phyloP scores from a whole-genome alignment of 1,284 basidiomycete genomes.

The Malassezia brasiliensis region DNA sequence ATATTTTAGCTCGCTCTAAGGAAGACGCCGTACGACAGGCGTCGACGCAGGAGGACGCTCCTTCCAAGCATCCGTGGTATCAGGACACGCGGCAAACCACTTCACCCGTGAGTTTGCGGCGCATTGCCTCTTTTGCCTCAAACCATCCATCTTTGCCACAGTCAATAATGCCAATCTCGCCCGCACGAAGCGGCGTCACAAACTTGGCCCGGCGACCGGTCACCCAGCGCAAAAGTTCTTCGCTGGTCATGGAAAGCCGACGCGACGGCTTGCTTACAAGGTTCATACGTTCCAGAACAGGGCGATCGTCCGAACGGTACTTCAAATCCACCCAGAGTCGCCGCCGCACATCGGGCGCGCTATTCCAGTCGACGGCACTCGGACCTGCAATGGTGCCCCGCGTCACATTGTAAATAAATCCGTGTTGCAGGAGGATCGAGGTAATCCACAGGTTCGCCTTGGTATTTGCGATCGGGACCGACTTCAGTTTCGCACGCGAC shows the following conservation, averaged over 20 bases:
- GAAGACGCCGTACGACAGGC: too few relatives aligned
- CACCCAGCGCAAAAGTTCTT: slow-evolving; percentile 65
- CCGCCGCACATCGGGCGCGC: slow-evolving; percentile 48
- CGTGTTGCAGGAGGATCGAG: slow-evolving; percentile 71
- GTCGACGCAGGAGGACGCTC: too few relatives aligned
- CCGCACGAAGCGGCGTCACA: slow-evolving; percentile 65
- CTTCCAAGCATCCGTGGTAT: neutral
- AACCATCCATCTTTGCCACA: slow-evolving; percentile 54
- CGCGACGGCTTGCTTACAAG: slow-evolving; percentile 66
- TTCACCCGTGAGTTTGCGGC: slow-evolving; percentile 47
- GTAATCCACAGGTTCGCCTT: slow-evolving; percentile 73
- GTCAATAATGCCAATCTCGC: slow-evolving; percentile 72
- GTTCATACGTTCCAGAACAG: slow-evolving; percentile 65
- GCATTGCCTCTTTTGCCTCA: slow-evolving; percentile 50
- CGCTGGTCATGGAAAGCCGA: slow-evolving; percentile 62
- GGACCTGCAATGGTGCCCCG: slow-evolving; percentile 65
- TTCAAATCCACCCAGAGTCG: slow-evolving; percentile 78
- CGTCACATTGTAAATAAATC: slow-evolving; percentile 69
- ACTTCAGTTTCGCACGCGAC: slow-evolving; percentile 67
- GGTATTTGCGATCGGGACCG: slow-evolving; percentile 64
- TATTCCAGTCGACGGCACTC: slow-evolving; percentile 57
- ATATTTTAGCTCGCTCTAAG: too few relatives aligned
- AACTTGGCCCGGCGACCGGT: slow-evolving; percentile 52
- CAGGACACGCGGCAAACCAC: slow-evolving; percentile 49
- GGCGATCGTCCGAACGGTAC: slow-evolving; percentile 66